A percentile compares a stretch with the other conserved stretches of the same genome.
phyloP scores from a whole-genome alignment of 2,329 filamentous ascomycete species.

The Ceratocystis albifundus region DNA sequence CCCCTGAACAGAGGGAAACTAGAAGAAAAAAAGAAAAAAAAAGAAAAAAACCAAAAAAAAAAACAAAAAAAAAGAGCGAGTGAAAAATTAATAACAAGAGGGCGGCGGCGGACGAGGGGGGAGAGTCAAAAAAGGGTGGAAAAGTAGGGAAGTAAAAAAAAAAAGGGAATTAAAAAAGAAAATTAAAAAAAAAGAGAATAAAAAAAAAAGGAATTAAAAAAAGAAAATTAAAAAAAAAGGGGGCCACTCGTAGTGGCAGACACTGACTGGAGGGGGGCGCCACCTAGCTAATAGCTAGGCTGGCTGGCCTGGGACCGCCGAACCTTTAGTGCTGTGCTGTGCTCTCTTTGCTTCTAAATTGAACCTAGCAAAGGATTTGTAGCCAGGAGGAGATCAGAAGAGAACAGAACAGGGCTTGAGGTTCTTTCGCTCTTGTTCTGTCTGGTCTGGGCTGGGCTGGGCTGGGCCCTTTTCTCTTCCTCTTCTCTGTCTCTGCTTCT shows the following conservation, averaged over 20 bases:
- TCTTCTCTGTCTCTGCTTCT: conserved; percentile 1
- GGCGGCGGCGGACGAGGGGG: too few species aligned
- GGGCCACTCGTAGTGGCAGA: background rate
- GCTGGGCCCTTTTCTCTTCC: conserved; percentile 8
- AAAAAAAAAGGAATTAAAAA: conserved; percentile 2
- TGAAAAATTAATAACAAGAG: background rate
- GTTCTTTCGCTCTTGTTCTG: conserved; percentile 3
- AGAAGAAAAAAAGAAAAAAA: too few species aligned
- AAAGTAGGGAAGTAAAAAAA: background rate
- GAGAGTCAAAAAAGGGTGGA: too few species aligned
- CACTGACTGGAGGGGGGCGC: background rate
- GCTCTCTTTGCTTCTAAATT: conserved; percentile 5
- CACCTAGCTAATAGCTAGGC: too few species aligned
- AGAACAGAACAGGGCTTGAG: background rate
- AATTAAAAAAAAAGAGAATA: background rate
- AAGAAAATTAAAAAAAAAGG: conserved; percentile 5
- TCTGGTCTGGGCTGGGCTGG: background rate
- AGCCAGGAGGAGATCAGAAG: background rate
- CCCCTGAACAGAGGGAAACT: background rate
- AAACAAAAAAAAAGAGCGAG: too few species aligned
- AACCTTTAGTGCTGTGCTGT: conserved; percentile 1
- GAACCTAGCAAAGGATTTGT: conserved; percentile 3
- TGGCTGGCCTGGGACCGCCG: conserved; percentile 6
- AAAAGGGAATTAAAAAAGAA: conserved; percentile 5
- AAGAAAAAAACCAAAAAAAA: too few species aligned